phyloP scores from a whole-genome alignment of 192 early-diverging fungal species.

The Lobulomyces angularis region DNA sequence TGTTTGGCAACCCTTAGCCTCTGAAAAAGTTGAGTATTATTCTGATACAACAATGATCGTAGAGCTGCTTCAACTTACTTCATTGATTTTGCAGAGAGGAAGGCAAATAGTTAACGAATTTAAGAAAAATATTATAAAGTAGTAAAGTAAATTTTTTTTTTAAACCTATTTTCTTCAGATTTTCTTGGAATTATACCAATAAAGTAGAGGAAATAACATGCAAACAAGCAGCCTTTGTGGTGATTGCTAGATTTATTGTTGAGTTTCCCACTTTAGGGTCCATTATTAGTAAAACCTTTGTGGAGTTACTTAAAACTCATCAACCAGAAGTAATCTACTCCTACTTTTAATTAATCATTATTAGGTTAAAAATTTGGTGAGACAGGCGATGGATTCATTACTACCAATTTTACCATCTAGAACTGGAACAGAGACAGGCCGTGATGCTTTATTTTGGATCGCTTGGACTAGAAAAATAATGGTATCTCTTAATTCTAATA shows the following conservation, averaged over 20 bases:
- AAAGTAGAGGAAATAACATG: conserved; percentile 80
- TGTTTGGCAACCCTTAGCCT: no score
- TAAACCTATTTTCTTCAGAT: no score
- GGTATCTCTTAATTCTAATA: no score
- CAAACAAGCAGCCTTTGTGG: conserved; percentile 91
- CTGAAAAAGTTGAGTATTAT: no score
- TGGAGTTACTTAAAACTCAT: conserved; percentile 74
- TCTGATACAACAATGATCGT: no score
- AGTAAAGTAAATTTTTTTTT: no score
- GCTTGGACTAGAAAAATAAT: no score
- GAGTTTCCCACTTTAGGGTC: conserved; percentile 76
- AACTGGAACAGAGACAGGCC: no score
- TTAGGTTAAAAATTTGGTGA: conserved; percentile 70
- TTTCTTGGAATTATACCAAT: conserved; percentile 74
- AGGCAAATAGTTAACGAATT: conserved; percentile 61
- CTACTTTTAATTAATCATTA: no score
- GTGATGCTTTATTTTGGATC: no score
- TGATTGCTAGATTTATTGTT: conserved; percentile 83
- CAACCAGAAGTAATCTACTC: conserved; percentile 86
- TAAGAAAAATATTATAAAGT: conserved; percentile 83
- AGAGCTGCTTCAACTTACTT: conserved; percentile 85
- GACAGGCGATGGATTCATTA: conserved; percentile 87
- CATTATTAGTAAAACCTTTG: conserved; percentile 78
- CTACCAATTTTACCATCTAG: conserved; percentile 82
- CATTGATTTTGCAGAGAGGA: conserved; percentile 73